Evolutionary conservation across 768 basidiomycete species (phyloP), one percentile per base, ranked within the genome.

Genomic region (Xerocomellus chrysenteron): DNA sequence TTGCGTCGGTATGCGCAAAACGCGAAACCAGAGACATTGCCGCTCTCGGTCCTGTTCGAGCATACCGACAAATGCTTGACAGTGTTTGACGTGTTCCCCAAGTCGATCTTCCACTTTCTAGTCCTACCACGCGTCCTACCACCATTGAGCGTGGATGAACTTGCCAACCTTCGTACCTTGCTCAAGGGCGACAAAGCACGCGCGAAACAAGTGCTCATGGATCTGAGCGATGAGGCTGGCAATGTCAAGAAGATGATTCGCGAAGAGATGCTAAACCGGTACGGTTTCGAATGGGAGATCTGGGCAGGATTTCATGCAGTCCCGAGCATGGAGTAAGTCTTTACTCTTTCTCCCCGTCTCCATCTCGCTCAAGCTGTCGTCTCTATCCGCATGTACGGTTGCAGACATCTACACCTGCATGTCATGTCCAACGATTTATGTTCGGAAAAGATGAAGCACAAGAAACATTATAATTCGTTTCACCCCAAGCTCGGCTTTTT

Each of bases 381-480:
- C 32, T 17, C n/a, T 41, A 39, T 19, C 32, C 35, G 16, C 19
- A 37, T 21, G 28, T 42, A 42, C 24, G 26, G 43, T 24, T 3
- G 54, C 52, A 92, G 90, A 57, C 92, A 94, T 68, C 57, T 94
- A 3, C 92, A 97, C 66, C 71, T 96, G 12, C 94, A 97, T 67
- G 83, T 97, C 50, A 73, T 97, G 39, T 94, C 93, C 4, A 79
- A 82, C 5, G 94, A 97, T 67, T 68, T 94, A 36, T 78, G 78
- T 52, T 87, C 87, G 0, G 79, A 82, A 10, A 75, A 73, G 50
- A 72, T 95, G 76, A 96, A 94, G 74, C 81, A 77, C 53, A 97
- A 96, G 77, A 90, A 88, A 66, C 94, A 97, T 62, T 90, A 92
- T 73, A 94, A 95, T 65, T 89, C 91, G 6, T 97, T 95, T 73